Percentiles rank a stretch among this genome's conserved stretches.
Evolutionary conservation across 2,329 filamentous ascomycete species (phyloP).

Genomic region (Tolypocladium ophioglossoides): DNA sequence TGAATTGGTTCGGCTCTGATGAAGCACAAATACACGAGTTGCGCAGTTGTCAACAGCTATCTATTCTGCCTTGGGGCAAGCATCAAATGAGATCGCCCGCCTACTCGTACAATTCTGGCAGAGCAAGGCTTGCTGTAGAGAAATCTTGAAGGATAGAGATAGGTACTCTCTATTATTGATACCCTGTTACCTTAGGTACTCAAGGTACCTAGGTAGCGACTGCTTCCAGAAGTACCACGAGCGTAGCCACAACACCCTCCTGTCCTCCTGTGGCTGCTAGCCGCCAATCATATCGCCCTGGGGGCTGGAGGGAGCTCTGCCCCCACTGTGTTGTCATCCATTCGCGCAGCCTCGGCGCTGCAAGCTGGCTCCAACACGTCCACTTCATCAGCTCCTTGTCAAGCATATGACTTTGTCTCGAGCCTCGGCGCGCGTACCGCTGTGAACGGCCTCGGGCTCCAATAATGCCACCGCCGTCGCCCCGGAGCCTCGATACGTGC

Average conservation of each 20-base stretch:
- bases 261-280: too few species aligned
- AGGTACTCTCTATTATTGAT: too few species aligned
- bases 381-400: background rate
- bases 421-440: background rate
- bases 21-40: background rate
- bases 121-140: too few species aligned
- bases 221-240: too few species aligned
- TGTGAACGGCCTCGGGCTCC: background rate
- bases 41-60: background rate
- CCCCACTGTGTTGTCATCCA: background rate
- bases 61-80: background rate
- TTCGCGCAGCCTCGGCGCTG: background rate
- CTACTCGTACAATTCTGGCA: too few species aligned
- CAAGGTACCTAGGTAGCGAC: too few species aligned
- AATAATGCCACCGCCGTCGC: conserved; percentile 1
- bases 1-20: background rate
- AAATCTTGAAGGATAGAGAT: too few species aligned
- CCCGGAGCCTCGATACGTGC: background rate
- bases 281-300: background rate
- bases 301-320: too few species aligned
- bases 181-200: too few species aligned
- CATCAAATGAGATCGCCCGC: too few species aligned
- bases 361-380: background rate
- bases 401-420: background rate
- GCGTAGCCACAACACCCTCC: background rate